A percentile compares a stretch with the other conserved stretches of the same genome.
These are phyloP conservation scores for Backusella liffmaniae DNA, from an alignment of 192 early-diverging fungal genomes.

Conservation along the genomic window DNA sequence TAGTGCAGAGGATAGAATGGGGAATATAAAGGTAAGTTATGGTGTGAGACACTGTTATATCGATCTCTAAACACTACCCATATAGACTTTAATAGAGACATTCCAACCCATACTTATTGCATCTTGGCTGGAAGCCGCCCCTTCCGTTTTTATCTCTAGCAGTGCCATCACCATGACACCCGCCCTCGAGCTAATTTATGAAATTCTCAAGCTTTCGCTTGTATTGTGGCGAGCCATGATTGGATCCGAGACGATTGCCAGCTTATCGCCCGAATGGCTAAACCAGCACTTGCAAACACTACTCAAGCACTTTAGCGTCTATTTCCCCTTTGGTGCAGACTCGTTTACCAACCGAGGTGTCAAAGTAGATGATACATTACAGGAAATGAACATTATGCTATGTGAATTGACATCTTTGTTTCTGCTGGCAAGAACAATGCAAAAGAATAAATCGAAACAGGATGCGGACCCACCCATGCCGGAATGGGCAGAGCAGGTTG, in stretches of 20 bases:
- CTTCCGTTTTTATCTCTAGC: constrained; percentile 59
- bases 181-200: constrained; percentile 60
- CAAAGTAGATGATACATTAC: constrained; percentile 55
- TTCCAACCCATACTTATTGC: constrained; percentile 70
- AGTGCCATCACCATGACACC: constrained; percentile 47
- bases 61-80: too few relatives aligned
- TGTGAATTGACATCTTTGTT: constrained; percentile 66
- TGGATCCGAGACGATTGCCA: constrained; percentile 26
- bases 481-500: constrained; percentile 51
- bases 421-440: constrained; percentile 41
- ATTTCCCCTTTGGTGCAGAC: constrained; percentile 76
- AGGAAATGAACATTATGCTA: constrained; percentile 70
- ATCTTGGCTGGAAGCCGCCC: constrained; percentile 75
- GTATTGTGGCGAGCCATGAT: constrained; percentile 68
- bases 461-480: constrained; percentile 1
- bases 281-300: constrained; percentile 55
- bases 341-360: constrained; percentile 43
- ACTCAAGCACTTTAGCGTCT: constrained; percentile 63
- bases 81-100: constrained; percentile 45
- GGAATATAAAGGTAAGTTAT: constrained; percentile 26
- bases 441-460: constrained; percentile 26
- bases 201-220: constrained; percentile 63
- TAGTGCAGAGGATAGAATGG: constrained; percentile 26
- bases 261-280: constrained; percentile 38
- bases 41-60: neutral